Evolutionary conservation across 73 alveolate species (phyloP), one percentile per base, ranked within the genome.

Genomic region (Stentor coeruleus): DNA sequence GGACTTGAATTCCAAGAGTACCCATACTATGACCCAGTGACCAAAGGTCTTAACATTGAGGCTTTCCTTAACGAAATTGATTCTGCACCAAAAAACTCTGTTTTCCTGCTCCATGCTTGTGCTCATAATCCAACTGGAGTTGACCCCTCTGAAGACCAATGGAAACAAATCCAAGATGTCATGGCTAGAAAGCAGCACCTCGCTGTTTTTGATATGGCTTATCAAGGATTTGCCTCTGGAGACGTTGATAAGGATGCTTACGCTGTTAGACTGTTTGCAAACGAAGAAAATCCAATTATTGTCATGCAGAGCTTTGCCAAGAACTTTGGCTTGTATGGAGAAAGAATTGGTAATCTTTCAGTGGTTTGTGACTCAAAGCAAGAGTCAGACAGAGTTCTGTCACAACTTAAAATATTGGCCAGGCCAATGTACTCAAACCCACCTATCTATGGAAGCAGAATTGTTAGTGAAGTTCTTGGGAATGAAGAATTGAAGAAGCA

Each of bases 91-190:
- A 74, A 85, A 35, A 93, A 89, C 28, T 82, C 97, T 31, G 95
- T 96, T 33, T 90, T 96, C 6, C 85, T 96, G 66, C 88, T 96
- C 84, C 99, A 96, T 87, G 97, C 97, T 49, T 96, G 99, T 77
- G 99, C 99, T 0, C 99, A 97, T 86, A 97, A 97, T 84, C 99
- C 99, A 75, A 96, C 99, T 39, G 99, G 99, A 31, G 85, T 82
- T 39, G 99, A 96, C 85, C 93, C 93, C 74, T 85, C 85, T 15
- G 88, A 88, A 73, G 95, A 85, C 15, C 92, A 96, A 88, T 96
- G 99, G 99, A 77, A 83, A 82, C 81, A 91, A 86, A 80, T 96
- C 49, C 74, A 82, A 36, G 95, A 95, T 58, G 87, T 95, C 4
- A 85, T 91, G 58, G 85, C 81, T 84, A 87, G 91, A 75, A 93